Evolutionary conservation across 1,284 basidiomycete species (phyloP).

Genomic region (Erythrobasidium hasegawianum): DNA sequence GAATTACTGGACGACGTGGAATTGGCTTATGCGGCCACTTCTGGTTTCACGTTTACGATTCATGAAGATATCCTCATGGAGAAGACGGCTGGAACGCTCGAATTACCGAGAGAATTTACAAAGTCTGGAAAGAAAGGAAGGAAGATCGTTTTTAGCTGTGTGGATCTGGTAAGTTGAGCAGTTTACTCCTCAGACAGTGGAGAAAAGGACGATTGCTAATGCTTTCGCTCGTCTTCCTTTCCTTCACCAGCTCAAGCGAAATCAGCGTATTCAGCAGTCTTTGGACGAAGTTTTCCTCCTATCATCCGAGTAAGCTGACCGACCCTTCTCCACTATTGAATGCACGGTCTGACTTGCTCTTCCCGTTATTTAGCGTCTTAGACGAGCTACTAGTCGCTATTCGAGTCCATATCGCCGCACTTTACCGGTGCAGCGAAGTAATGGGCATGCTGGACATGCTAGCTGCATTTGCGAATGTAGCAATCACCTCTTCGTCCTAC

Average conservation of each 20-base stretch:
- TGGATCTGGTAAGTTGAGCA: constrained; percentile 42
- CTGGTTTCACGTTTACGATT: constrained; percentile 38
- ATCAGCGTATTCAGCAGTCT: constrained; percentile 42
- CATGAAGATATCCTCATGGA: constrained; percentile 37
- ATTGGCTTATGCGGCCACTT: constrained; percentile 5
- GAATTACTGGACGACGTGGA: constrained; percentile 16
- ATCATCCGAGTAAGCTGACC: constrained; percentile 1
- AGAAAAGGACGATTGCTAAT: too few relatives aligned
- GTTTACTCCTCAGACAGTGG: neutral
- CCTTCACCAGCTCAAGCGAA: constrained; percentile 41
- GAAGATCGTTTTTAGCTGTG: constrained; percentile 42
- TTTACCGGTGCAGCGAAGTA: constrained; percentile 48
- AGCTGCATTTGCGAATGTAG: constrained; percentile 68
- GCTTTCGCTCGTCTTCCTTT: neutral
- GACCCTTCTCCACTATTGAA: constrained; percentile 15
- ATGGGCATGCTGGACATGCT: constrained; percentile 79
- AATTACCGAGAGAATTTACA: constrained; percentile 37
- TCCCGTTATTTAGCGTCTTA: constrained; percentile 35
- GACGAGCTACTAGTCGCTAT: constrained; percentile 44
- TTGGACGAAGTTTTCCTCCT: constrained; percentile 44
- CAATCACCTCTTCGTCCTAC: constrained; percentile 58
- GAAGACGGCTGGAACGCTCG: constrained; percentile 12
- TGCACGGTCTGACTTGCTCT: neutral
- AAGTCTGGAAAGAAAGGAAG: constrained; percentile 44
- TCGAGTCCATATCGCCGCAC: constrained; percentile 38